Evolutionary conservation across 2,329 filamentous ascomycete genomes (phyloP).

Genomic region (Colletotrichum noveboracense): DNA sequence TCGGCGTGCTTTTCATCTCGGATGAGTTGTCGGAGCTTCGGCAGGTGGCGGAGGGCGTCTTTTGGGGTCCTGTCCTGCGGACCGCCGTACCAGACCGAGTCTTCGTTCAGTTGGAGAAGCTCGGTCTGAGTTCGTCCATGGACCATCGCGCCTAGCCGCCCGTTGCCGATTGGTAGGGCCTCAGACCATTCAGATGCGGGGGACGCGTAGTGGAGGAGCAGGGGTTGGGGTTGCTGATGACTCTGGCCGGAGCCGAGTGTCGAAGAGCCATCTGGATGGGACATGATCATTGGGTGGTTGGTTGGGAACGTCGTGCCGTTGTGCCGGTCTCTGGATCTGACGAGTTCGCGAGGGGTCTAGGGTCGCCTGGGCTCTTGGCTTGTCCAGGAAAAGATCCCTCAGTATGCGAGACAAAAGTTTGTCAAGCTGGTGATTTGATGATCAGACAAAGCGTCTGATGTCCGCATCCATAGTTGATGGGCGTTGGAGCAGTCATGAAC

Average conservation of each 20-base stretch:
- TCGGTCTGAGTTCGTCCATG: slow-evolving; percentile 40
- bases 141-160: slow-evolving; percentile 42
- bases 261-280: background rate
- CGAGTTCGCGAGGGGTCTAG: background rate
- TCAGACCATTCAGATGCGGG: slow-evolving; percentile 35
- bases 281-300: slow-evolving; percentile 1
- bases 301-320: slow-evolving; percentile 11
- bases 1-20: slow-evolving; percentile 32
- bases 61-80: slow-evolving; percentile 42
- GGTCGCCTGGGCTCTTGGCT: background rate
- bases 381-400: background rate
- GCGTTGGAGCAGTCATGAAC: background rate
- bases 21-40: slow-evolving; percentile 39
- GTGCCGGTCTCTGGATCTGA: background rate
- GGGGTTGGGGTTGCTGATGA: background rate
- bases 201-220: slow-evolving; percentile 30
- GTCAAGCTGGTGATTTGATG: background rate
- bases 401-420: background rate
- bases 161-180: slow-evolving; percentile 48
- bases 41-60: slow-evolving; percentile 36
- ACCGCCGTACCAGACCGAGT: slow-evolving; percentile 49
- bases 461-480: background rate
- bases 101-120: slow-evolving; percentile 49
- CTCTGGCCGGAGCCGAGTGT: background rate
- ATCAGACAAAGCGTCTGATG: background rate